Base-by-base conservation (phyloP, 2,329 filamentous ascomycete species). In the Fusarium robinianum region DNA sequence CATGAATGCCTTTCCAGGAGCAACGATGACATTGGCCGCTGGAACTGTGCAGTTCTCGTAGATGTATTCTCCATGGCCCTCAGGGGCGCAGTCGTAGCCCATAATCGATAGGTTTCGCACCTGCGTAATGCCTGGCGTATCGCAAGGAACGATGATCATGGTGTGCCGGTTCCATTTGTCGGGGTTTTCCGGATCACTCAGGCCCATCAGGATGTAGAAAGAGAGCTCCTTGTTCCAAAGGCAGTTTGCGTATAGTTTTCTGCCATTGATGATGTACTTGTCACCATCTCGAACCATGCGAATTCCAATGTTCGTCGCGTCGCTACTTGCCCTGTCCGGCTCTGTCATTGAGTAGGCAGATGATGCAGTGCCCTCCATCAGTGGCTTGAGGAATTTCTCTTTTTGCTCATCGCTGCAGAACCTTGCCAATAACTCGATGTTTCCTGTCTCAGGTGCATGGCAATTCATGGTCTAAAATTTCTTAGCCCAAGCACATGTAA, bases 221-320 rank as follows among this genome's bases (percentile, higher is more conserved):
- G 87, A 80, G 75, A 91, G 95, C 62, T 90, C 81, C 51, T 85
- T 86, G 71, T 96, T 90, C 48, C 90, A 91, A 22, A 89, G 88
- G 53, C 90, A 91, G 50, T 87, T 92, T 25, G 87, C 91, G 90
- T 90, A 96, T 88, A 91, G 95, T 87, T 96, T 96, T 81, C 90
- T 54, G 46, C 90, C 90, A 64, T 95, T 95, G 37, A 96, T 76
- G 15, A 96, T 81, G 63, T 90, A 95, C 57, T 90, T 81, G 61
- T 91, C 81, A 3, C 90, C 90, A 48, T 95, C 88, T 48, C 79
- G 80, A 56, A 73, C 79, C 67, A 96, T 95, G 42, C 76, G 78
- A 65, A 96, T 76, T 67, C 88, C 77, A 53, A 94, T 94, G 66
- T 96, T 96, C 42, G 82, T 91, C 7, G 90, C 90, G 74, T 96